Evolutionary conservation across 192 early-diverging fungal genomes (phyloP).

Genomic region (Coemansia interrupta): DNA sequence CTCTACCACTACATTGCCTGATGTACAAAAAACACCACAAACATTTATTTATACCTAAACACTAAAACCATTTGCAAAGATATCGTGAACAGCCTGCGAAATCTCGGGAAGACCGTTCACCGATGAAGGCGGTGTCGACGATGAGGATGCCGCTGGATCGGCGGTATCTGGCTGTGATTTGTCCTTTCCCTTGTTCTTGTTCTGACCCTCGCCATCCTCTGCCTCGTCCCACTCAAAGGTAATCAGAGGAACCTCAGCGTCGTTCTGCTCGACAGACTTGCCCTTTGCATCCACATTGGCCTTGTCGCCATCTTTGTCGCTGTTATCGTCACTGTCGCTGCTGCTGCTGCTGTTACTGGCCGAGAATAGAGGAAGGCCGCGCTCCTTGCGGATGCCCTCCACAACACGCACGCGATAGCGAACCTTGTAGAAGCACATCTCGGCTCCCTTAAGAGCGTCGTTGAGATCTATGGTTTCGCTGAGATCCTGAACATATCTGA

Average conservation of each 20-base stretch:
- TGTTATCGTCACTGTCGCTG: slow-evolving; percentile 1
- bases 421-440: slow-evolving; percentile 64
- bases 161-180: background rate
- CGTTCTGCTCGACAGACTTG: slow-evolving; percentile 7
- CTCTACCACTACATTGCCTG: slow-evolving; percentile 80
- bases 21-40: background rate
- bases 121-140: background rate
- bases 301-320: background rate
- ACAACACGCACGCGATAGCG: slow-evolving; percentile 34
- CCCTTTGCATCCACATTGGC: background rate
- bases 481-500: slow-evolving; percentile 91
- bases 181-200: background rate
- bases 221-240: slow-evolving; percentile 43
- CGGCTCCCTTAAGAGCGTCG: slow-evolving; percentile 73
- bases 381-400: slow-evolving; percentile 23
- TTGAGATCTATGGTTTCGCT: slow-evolving; percentile 72
- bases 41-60: background rate
- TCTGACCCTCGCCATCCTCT: background rate
- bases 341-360: background rate
- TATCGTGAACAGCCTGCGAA: slow-evolving; percentile 31
- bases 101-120: slow-evolving; percentile 28
- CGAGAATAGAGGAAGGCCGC: slow-evolving; percentile 19
- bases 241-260: slow-evolving; percentile 40
- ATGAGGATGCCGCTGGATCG: background rate
- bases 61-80: slow-evolving; percentile 24